Base-by-base conservation (phyloP, 1,284 basidiomycete species). In the Testicularia cyperi region DNA sequence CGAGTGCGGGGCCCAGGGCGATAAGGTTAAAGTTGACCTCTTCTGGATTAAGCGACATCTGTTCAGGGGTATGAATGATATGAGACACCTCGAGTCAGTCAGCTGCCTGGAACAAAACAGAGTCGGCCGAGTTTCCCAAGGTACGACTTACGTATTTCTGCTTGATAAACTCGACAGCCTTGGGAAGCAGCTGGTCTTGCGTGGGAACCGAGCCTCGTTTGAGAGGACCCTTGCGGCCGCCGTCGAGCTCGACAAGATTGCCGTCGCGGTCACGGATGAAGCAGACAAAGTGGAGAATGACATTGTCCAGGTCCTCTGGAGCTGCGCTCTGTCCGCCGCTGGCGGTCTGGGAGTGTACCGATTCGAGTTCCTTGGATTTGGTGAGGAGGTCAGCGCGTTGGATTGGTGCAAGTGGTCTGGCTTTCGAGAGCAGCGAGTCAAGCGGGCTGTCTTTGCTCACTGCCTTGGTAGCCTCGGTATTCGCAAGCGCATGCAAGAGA, bases 261-360 rank as follows among this genome's bases (percentile, higher is more conserved):
- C 65, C 65, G 3, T 36, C 28, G 12, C 60, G 21, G 23, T 62
- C 63, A 25, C 72, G 47, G 10, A 77, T 65, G 38, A 75, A 77
- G 35, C 67, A 64, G 14, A 75, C 66, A 61, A 77, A 77, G 57
- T 77, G 75, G 21, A 73, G 39, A n/a, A 68, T 36, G 5, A 77
- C 72, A 21, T 61, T 45, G 36, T 73, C 72, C 20, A 68, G 42
- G n/a, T 66, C 58, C 6, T 52, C 44, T 7, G 75, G 74, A 5
- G 75, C 70, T 24, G 53, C 47, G 24, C 69, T 69, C 52, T 72
- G 69, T 2, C 74, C 70, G n/a, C 55, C 45, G 15, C 46, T 45
- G 2, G 75, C 74, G 12, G 64, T 62, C 7, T 40, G 30, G 19
- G 65, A 63, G 39, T 77, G 73, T 1, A 66, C 69, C 3, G 32